Percentiles rank a stretch among this genome's conserved stretches.
phyloP scores from a whole-genome alignment of 257 asterid genomes.

The Leptodermis oblonga region DNA sequence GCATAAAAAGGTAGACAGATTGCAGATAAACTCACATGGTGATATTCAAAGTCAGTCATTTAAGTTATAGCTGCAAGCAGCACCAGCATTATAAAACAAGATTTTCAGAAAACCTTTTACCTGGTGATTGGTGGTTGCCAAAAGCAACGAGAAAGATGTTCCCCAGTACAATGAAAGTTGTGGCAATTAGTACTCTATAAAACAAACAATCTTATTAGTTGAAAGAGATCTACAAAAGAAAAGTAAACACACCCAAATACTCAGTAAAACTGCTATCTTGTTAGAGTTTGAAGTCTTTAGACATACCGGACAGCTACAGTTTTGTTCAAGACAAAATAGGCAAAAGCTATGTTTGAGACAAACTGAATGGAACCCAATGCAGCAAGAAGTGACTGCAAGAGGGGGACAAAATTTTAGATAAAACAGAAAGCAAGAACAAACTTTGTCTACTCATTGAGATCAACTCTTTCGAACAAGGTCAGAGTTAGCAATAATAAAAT shows the following conservation, averaged over 20 bases:
- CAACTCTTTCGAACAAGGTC: neutral
- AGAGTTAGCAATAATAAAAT: neutral
- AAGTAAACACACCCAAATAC: conserved; percentile 1
- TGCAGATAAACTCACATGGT: neutral
- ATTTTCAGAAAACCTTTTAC: conserved; percentile 34
- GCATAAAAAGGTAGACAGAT: conserved; percentile 21
- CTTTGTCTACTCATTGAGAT: neutral
- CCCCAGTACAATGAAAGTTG: conserved; percentile 93
- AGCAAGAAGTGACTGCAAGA: conserved; percentile 94
- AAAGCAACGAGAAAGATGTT: conserved; percentile 96
- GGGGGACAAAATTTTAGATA: neutral
- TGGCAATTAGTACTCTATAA: conserved; percentile 80
- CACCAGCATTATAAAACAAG: conserved; percentile 3
- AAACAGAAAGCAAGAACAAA: neutral
- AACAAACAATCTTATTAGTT: neutral
- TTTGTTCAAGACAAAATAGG: conserved; percentile 78
- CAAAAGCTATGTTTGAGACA: conserved; percentile 88
- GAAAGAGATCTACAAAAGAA: conserved; percentile 2
- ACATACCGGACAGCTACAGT: conserved; percentile 82
- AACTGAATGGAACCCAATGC: conserved; percentile 96
- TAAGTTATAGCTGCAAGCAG: neutral
- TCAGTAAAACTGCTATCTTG: conserved; percentile 15
- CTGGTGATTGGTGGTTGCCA: conserved; percentile 99
- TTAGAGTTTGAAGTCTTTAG: conserved; percentile 3
- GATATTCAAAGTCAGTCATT: neutral